Conservation (phyloP, 495 filamentous ascomycete species). For the Xylaria grammica region DNA sequence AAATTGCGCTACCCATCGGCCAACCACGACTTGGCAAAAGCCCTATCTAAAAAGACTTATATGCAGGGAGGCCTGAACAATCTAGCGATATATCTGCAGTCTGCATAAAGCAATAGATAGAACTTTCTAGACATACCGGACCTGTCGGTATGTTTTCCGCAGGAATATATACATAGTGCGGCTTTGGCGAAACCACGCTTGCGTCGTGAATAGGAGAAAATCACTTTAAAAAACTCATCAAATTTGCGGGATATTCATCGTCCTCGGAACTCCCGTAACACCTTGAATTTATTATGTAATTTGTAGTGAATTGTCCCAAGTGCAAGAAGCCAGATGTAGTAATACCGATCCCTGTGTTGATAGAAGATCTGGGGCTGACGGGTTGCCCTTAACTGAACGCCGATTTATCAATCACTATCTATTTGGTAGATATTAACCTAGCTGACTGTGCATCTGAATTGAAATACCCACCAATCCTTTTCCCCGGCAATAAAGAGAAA, state of each 20-base stretch:
- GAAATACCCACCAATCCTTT: slow-evolving; percentile 5
- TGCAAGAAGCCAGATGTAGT: neutral
- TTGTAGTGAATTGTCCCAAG: neutral
- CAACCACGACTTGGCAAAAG: neutral
- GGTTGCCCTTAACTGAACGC: slow-evolving; percentile 2
- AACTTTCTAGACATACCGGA: slow-evolving; percentile 6
- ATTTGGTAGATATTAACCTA: no score
- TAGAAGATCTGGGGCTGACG: slow-evolving; percentile 1
- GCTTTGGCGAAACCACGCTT: neutral
- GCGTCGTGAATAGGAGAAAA: neutral
- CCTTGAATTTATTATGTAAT: neutral
- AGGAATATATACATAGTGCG: neutral
- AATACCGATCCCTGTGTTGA: neutral
- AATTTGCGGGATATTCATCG: neutral
- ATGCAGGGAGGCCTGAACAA: neutral
- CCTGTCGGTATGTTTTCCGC: neutral
- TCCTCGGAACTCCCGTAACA: no score
- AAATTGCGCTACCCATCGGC: slow-evolving; percentile 7
- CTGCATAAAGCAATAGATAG: neutral
- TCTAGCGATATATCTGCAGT: neutral
- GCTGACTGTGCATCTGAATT: slow-evolving; percentile 3
- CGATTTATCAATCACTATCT: neutral
- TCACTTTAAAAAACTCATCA: neutral
- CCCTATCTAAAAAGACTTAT: neutral
- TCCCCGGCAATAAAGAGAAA: neutral